Base-by-base conservation (phyloP, 169 alveolate species). In the Eimeria brunetti region DNA sequence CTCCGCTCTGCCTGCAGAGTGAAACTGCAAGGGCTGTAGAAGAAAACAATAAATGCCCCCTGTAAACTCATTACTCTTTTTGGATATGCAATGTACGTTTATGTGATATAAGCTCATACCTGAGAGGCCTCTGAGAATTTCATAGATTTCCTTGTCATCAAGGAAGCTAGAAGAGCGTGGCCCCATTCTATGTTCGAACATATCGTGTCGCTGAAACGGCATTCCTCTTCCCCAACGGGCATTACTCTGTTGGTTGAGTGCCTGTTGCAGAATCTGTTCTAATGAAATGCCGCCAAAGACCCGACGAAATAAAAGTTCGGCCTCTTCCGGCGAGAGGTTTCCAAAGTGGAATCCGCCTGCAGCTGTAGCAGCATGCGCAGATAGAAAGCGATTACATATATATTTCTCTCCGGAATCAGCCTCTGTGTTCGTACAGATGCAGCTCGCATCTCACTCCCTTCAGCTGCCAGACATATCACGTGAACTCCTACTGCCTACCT, bases 231-330 rank as follows among this genome's bases (percentile, higher is more conserved):
- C 75, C 78, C 83, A 76, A 49, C 67, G 81, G 36, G 80, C 20
- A 30, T 67, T 81, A 1, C 36, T 64, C 30, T 81, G 75, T 49
- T 91, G 89, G 62, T 36, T 41, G 11, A 91, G 60, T 14, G 78
- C 88, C 92, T 85, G 96, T 12, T 58, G 92, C 41, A 94, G 58
- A 44, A 84, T 30, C 36, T 94, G 71, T 1, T 88, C 84, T 41
- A 94, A 18, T 14, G 86, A 69, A 24, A 94, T 8, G 16, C 96
- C 94, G 11, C 96, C 96, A 36, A 94, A 94, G 33, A 53, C 94
- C 16, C 75, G 71, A 60, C 94, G 94, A 85, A 94, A 94, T 49
- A 94, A 80, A n/a, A 16, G 71, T 62, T 94, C 96, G 16, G 96
- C 96, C 44, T 94, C 96, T 51, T 94, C 91, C 60, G 89, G 90